Evolutionary conservation across 176 grass and related monocot species (phyloP).

Genomic region (Carex parvula): DNA sequence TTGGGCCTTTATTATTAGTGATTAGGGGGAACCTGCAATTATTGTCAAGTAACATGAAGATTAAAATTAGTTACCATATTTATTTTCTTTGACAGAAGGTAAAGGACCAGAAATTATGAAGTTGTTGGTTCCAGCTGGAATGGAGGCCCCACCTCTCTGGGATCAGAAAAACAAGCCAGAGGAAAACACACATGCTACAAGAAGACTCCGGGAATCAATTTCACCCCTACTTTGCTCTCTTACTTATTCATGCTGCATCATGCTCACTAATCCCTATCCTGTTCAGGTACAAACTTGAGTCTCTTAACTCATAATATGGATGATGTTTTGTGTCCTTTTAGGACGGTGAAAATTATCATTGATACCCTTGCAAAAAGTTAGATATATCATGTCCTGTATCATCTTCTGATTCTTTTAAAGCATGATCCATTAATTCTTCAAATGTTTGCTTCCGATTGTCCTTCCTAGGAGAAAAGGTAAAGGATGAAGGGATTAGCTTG

Average conservation of each 20-base stretch:
- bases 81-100: conserved; percentile 49
- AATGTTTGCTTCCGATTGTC: background rate
- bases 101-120: conserved; percentile 60
- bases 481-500: background rate
- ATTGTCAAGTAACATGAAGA: conserved; percentile 1
- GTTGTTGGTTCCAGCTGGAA: conserved; percentile 73
- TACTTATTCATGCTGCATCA: conserved; percentile 60
- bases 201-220: conserved; percentile 47
- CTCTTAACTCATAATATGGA: background rate
- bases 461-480: background rate
- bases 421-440: background rate
- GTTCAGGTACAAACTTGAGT: conserved; percentile 60
- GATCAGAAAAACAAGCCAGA: conserved; percentile 37
- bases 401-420: background rate
- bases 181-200: conserved; percentile 42
- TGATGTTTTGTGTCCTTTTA: background rate
- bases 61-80: background rate
- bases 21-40: background rate
- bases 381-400: conserved; percentile 1
- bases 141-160: conserved; percentile 51
- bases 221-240: conserved; percentile 62
- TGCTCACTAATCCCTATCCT: conserved; percentile 78
- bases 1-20: background rate
- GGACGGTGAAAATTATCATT: conserved; percentile 16
- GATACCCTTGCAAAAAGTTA: conserved; percentile 5